phyloP scores from a whole-genome alignment of 2,329 filamentous ascomycete species.

The Tolypocladium sp. region DNA sequence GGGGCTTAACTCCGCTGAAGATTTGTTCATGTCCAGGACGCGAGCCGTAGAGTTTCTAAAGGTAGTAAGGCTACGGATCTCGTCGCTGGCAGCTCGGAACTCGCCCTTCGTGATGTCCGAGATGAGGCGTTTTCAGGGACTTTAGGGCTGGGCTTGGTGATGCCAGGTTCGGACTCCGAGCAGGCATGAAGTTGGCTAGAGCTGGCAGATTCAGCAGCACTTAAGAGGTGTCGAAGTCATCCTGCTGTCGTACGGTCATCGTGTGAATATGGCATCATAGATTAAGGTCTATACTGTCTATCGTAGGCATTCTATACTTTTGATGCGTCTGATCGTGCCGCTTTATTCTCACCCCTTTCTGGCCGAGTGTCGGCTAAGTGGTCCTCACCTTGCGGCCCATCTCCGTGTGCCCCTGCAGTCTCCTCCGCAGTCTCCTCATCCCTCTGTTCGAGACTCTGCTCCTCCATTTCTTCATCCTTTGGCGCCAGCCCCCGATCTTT shows the following conservation, averaged over 20 bases:
- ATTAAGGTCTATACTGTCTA: not conserved
- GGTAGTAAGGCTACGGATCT: no score
- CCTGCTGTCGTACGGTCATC: not conserved
- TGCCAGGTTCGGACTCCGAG: not conserved
- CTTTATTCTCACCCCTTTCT: not conserved
- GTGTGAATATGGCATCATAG: not conserved
- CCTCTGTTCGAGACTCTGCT: not conserved
- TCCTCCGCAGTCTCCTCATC: not conserved
- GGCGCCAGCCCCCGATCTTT: slow-evolving; percentile 37
- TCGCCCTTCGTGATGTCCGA: not conserved
- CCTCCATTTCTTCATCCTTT: not conserved
- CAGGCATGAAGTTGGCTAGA: not conserved
- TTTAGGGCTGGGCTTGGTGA: not conserved
- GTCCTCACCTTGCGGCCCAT: not conserved
- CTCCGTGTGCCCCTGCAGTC: not conserved
- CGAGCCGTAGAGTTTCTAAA: no score
- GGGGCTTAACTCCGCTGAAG: not conserved
- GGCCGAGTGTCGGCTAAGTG: no score
- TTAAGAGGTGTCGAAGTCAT: not conserved
- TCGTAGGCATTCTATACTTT: not conserved
- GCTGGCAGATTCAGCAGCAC: not conserved
- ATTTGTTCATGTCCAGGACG: not conserved
- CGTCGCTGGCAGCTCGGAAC: not conserved
- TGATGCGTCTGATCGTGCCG: not conserved
- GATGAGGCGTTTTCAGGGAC: not conserved